Evolutionary conservation across 768 basidiomycete genomes (phyloP).

Genomic region (Lentinula detonsa): DNA sequence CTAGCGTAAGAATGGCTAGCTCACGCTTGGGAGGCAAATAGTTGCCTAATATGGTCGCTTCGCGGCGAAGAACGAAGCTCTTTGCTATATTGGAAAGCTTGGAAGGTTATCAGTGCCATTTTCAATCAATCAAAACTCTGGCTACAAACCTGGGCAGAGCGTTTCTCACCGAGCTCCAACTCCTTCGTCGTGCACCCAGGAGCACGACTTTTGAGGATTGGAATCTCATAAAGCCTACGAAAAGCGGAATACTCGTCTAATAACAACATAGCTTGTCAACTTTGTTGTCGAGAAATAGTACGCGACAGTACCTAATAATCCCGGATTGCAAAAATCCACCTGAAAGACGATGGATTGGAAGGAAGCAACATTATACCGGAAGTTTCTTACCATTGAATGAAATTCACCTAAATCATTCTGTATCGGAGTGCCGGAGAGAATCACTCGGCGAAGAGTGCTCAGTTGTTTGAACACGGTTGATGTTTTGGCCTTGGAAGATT

Average conservation of each 20-base stretch:
- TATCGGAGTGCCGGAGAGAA: constrained; percentile 94
- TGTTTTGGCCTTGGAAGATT: constrained; percentile 89
- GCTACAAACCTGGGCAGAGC: constrained; percentile 61
- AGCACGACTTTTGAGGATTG: constrained; percentile 81
- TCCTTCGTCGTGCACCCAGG: constrained; percentile 70
- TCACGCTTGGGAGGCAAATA: constrained; percentile 90
- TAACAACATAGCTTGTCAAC: constrained; percentile 3
- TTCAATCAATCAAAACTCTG: neutral
- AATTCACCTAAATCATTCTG: constrained; percentile 96
- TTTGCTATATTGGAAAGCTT: constrained; percentile 71
- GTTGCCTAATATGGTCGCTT: constrained; percentile 73
- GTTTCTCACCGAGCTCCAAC: constrained; percentile 70
- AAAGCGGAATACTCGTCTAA: constrained; percentile 74
- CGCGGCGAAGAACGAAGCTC: constrained; percentile 88
- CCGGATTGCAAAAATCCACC: constrained; percentile 95
- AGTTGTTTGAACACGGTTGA: constrained; percentile 79
- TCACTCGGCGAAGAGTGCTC: constrained; percentile 70
- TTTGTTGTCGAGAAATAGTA: neutral
- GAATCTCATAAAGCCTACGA: constrained; percentile 76
- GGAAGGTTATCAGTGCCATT: neutral
- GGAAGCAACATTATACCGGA: neutral
- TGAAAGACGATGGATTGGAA: constrained; percentile 19
- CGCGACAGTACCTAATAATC: constrained; percentile 61
- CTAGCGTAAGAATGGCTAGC: constrained; percentile 17
- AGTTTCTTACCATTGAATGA: constrained; percentile 79